Evolutionary conservation across 352 stramenopile species (phyloP).

Genomic region (Globisporangium takayamanum): DNA sequence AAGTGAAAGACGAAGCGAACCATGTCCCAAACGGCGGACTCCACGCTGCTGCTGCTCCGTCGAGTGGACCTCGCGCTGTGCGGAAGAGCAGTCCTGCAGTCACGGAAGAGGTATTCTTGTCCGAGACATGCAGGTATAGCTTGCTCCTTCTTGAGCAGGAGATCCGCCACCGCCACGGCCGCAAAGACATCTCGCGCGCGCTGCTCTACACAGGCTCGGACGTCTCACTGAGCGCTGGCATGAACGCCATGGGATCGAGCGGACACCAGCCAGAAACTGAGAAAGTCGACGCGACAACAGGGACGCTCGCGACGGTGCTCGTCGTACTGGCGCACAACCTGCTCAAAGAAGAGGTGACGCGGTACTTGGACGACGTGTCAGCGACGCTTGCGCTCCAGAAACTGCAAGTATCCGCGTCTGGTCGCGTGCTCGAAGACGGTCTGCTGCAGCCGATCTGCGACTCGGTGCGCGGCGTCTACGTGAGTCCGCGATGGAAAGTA

Average conservation of each 20-base stretch:
- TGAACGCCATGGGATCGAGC: neutral
- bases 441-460: conserved; percentile 79
- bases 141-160: conserved; percentile 76
- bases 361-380: conserved; percentile 67
- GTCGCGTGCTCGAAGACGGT: conserved; percentile 68
- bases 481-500: conserved; percentile 73
- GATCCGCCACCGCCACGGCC: conserved; percentile 65
- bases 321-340: conserved; percentile 68
- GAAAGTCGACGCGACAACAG: conserved; percentile 31
- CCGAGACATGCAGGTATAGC: conserved; percentile 60
- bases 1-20: conserved; percentile 24
- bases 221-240: neutral
- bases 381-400: conserved; percentile 58
- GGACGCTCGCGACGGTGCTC: conserved; percentile 52
- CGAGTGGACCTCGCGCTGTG: neutral
- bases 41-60: neutral
- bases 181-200: conserved; percentile 58
- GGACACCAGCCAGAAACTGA: conserved; percentile 24
- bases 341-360: conserved; percentile 66
- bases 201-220: conserved; percentile 44
- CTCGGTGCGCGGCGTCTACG: conserved; percentile 72
- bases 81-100: neutral
- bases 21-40: conserved; percentile 16
- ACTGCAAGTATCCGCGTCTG: conserved; percentile 41
- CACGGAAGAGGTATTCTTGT: conserved; percentile 36